Evolutionary conservation across 2,329 filamentous ascomycete species (phyloP).

Genomic region (Domatiomyces catenatus): DNA sequence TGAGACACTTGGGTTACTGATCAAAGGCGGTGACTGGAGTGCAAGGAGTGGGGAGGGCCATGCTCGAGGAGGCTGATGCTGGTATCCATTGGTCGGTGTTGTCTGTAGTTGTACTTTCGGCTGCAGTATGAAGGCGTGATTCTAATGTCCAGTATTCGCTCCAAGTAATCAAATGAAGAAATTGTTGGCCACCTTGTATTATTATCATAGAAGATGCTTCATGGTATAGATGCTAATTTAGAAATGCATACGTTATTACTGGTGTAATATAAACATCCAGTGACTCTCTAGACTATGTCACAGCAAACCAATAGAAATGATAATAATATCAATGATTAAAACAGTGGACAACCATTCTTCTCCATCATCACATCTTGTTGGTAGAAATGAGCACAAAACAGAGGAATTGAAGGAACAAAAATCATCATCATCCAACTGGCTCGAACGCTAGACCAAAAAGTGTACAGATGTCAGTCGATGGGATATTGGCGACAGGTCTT

Average conservation of each 20-base stretch:
- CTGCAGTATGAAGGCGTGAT: not conserved
- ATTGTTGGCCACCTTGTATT: too few relatives aligned
- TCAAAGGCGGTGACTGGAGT: not conserved
- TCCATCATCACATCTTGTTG: too few relatives aligned
- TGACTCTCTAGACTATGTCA: too few relatives aligned
- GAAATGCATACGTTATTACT: too few relatives aligned
- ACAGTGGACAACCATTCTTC: not conserved
- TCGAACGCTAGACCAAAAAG: not conserved
- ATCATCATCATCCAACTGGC: not conserved
- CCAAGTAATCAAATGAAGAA: too few relatives aligned
- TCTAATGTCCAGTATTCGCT: not conserved
- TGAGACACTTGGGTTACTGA: constrained; percentile 3
- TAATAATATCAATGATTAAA: not conserved
- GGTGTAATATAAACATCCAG: too few relatives aligned
- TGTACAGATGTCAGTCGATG: not conserved
- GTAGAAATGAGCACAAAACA: not conserved
- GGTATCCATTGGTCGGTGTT: not conserved
- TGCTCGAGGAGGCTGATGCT: not conserved
- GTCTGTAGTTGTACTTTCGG: not conserved
- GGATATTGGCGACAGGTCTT: not conserved
- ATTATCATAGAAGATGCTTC: too few relatives aligned
- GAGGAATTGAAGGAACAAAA: not conserved
- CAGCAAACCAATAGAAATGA: too few relatives aligned
- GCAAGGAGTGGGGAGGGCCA: not conserved
- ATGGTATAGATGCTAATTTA: too few relatives aligned